Evolutionary conservation across 2,329 filamentous ascomycete species (phyloP), one percentile per base, ranked within the genome.

Genomic region (Aspergillus unguis): DNA sequence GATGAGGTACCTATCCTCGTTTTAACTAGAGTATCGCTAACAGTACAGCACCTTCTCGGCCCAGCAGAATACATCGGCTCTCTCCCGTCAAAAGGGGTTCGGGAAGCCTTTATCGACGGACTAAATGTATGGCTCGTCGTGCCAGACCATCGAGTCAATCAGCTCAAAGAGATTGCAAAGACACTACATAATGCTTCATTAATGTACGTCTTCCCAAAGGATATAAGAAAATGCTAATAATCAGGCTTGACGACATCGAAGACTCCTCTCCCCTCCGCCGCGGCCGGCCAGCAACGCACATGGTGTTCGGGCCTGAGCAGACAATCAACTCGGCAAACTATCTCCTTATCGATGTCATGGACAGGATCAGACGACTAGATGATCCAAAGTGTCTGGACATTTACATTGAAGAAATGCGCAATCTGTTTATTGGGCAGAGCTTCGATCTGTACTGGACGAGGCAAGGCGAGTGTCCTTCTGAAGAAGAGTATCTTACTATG

Each of bases 261-360:
- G 90, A 95, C 73, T 85, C 81, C 38, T 91, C 87, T 2, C 73
- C 84, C 57, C 79, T 95, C 28, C 85, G 90, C 37, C 82, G 90
- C 37, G 90, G 90, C 38, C 80, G 89, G 36, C 90, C 90, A 9
- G 90, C 92, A 23, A 88, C 90, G 3, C 88, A 95, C 73, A 83
- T 78, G 68, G 90, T 95, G 62, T 95, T 92, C 65, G 90, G 90
- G 56, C 85, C 87, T 3, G 85, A 90, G 5, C 90, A 95, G 72
- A 94, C 90, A 40, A 94, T 95, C 73, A 95, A 95, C 72, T 87
- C 85, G 45, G 89, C 90, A 58, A 95, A 95, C 73, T 95, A 95
- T 72, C 83, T 92, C 54, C 95, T 94, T 77, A 94, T 95, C 69
- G 78, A 80, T 61, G 90, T 89, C 0, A 78, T 94, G 44, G 83